phyloP scores from a whole-genome alignment of 257 asterid species.

The Coffea canephora region DNA sequence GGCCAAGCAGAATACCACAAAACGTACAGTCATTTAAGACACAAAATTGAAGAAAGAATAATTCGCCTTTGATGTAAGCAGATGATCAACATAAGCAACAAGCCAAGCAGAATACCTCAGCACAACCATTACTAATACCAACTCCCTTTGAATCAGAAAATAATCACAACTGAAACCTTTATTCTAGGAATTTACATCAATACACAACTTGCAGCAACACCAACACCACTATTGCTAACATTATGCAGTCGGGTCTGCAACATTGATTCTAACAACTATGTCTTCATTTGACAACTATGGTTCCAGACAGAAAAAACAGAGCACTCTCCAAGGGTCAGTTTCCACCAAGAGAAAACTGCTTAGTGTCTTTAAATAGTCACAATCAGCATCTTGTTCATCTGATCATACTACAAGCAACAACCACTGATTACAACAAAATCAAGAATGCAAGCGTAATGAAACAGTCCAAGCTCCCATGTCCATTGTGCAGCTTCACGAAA shows the following conservation, averaged over 20 bases:
- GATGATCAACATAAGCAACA: background rate
- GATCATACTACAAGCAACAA: background rate
- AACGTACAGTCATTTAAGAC: background rate
- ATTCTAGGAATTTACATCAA: background rate
- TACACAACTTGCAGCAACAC: background rate
- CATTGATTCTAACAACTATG: background rate
- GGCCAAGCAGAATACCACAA: too few relatives aligned
- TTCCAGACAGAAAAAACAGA: background rate
- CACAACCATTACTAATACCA: background rate
- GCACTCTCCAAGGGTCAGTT: background rate
- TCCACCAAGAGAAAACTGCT: background rate
- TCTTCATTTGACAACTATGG: background rate
- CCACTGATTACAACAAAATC: background rate
- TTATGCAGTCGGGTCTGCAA: background rate
- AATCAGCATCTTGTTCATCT: background rate
- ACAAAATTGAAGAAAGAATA: background rate
- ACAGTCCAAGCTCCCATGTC: background rate
- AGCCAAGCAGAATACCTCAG: background rate
- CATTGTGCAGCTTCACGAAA: background rate
- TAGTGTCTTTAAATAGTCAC: background rate
- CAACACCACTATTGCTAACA: background rate
- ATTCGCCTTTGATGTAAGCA: background rate
- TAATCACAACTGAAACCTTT: background rate
- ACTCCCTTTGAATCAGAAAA: background rate
- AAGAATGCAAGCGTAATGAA: background rate